Conservation (phyloP, 2,329 filamentous ascomycete genomes). For the Fusarium equiseti region DNA sequence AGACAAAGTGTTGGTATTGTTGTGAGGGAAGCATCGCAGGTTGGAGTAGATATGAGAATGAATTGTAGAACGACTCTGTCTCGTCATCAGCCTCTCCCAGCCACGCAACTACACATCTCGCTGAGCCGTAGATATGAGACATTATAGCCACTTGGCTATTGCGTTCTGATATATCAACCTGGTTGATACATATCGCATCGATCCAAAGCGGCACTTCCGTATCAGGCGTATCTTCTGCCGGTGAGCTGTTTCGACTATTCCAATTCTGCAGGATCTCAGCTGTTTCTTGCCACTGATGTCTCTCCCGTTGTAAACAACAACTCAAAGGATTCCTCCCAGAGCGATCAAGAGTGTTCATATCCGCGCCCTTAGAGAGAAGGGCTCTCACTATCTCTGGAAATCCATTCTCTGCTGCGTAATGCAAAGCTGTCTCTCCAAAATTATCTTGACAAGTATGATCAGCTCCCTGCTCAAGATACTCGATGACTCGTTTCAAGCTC, state of each 20-base stretch:
- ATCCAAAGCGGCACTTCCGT: background rate
- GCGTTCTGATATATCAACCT: background rate
- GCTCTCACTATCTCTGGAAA: background rate
- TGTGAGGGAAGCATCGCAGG: background rate
- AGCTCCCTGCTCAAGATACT: background rate
- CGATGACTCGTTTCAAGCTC: background rate
- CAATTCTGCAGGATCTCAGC: background rate
- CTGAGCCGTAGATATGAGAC: background rate
- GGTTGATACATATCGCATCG: background rate
- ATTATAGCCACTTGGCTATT: background rate
- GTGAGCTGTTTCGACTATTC: background rate
- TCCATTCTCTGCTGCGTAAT: background rate
- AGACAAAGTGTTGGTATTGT: background rate
- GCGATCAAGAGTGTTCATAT: background rate
- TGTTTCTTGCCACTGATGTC: background rate
- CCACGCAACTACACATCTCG: background rate
- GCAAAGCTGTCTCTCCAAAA: background rate
- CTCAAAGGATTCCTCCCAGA: background rate
- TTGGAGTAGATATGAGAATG: background rate
- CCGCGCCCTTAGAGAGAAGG: background rate
- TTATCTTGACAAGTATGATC: background rate
- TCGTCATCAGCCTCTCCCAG: background rate
- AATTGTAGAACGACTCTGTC: background rate
- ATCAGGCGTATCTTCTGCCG: background rate
- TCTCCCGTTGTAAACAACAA: background rate